Base-by-base conservation (phyloP, 2,329 filamentous ascomycete species). In the Penicillium crustosum region DNA sequence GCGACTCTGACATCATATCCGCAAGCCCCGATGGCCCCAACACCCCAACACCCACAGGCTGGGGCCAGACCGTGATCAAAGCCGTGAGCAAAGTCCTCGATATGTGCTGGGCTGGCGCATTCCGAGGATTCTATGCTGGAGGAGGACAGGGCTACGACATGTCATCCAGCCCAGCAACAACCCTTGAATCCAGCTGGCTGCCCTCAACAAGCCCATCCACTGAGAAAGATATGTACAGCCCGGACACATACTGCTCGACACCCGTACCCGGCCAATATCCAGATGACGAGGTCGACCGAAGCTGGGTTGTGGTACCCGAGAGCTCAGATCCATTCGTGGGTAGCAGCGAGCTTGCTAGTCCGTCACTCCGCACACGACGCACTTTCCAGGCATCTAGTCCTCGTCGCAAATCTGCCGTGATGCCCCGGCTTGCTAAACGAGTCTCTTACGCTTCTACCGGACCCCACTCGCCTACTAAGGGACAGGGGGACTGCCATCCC, bases 41-140 rank as follows among this genome's bases (percentile, higher is more conserved):
- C 39, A 60, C 62, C 21, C 53, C 58, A 7, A 61, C 59, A 13
- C 61, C 65, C 29, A 56, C 68, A 29, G 72, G 76, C 38, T 78
- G 77, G 75, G 72, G 76, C 29, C 74, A 69, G 35, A 68, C 77
- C 1, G 74, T 80, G 7, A 73, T 79, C 47, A 75, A 73, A 33
- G 70, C 75, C 6, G 77, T 80, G 3, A 77, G 90, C 19, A 93
- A 88, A 68, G 86, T 96, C 0, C 92, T 91, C 83, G 85, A 92
- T 65, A 94, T 96, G 67, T 96, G 93, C 78, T 90, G 81, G 72
- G 73, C 79, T 4, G 78, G 71, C 25, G 85, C 89, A 0, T 95
- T 97, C 69, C 83, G 84, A 54, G 93, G 93, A 0, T 97, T 97
- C 73, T 87, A 93, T 61, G 91, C 93, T 13, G 93, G 93, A 8